phyloP scores from a whole-genome alignment of 805 yeast species.

The Danielia oregonensis region DNA sequence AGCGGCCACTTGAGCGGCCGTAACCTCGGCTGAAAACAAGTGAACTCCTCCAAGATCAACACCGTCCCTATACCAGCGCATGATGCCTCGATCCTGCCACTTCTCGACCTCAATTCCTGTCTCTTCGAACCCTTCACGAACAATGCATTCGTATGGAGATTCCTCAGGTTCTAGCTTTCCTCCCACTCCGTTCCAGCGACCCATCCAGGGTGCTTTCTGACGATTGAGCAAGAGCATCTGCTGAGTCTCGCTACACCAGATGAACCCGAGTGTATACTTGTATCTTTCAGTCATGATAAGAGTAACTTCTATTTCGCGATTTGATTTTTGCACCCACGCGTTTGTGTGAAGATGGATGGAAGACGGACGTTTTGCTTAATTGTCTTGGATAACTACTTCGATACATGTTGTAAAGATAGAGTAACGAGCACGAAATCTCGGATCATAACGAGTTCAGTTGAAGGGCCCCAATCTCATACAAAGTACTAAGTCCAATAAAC shows the following conservation, averaged over 20 bases:
- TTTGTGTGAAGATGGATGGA: no score
- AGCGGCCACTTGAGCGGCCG: slow-evolving; percentile 16
- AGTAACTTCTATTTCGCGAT: no score
- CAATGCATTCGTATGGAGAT: slow-evolving; percentile 36
- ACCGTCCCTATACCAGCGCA: slow-evolving; percentile 30
- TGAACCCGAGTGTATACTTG: slow-evolving; percentile 25
- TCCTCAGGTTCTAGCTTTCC: slow-evolving; percentile 38
- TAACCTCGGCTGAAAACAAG: slow-evolving; percentile 35
- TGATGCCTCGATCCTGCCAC: slow-evolving; percentile 30
- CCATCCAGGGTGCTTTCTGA: slow-evolving; percentile 45
- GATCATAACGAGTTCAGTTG: no score
- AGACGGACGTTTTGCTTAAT: no score
- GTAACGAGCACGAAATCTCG: no score
- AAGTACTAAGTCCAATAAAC: no score
- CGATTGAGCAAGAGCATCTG: slow-evolving; percentile 36
- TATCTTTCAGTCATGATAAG: slow-evolving; percentile 8
- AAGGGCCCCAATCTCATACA: no score
- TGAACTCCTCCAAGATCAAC: slow-evolving; percentile 35
- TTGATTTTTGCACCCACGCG: slow-evolving; percentile 2
- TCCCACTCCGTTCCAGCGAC: slow-evolving; percentile 46
- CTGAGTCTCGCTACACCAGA: slow-evolving; percentile 25
- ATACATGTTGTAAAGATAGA: no score
- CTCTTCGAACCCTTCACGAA: slow-evolving; percentile 40
- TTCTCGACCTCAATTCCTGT: slow-evolving; percentile 32
- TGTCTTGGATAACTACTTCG: no score